A percentile compares a stretch with the other conserved stretches of the same genome.
phyloP scores from a whole-genome alignment of 108 stramenopile genomes.

The Chaetoceros muelleri region DNA sequence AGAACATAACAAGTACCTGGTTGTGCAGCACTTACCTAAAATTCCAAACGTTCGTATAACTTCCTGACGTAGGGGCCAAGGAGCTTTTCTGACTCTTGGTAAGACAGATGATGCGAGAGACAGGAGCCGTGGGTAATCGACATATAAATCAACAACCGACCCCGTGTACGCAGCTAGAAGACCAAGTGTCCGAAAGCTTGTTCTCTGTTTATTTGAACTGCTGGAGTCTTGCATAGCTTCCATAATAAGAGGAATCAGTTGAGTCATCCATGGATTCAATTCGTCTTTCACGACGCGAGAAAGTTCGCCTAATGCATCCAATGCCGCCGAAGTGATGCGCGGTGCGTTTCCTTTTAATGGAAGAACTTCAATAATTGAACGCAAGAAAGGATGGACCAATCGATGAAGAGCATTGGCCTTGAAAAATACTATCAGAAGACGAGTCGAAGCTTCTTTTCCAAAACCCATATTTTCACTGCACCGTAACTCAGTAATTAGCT shows the following conservation, averaged over 20 bases:
- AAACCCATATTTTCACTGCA: slow-evolving; percentile 64
- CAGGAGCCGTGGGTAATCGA: slow-evolving; percentile 85
- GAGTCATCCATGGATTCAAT: slow-evolving; percentile 73
- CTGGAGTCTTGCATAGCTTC: slow-evolving; percentile 84
- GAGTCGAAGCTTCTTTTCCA: slow-evolving; percentile 65
- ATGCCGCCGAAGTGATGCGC: slow-evolving; percentile 66
- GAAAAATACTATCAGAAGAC: slow-evolving; percentile 71
- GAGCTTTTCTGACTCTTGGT: slow-evolving; percentile 62
- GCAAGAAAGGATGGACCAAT: slow-evolving; percentile 62
- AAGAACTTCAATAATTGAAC: slow-evolving; percentile 50
- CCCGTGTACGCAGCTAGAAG: slow-evolving; percentile 87
- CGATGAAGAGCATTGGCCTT: slow-evolving; percentile 57
- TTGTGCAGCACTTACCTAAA: slow-evolving; percentile 33
- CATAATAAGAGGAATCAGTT: slow-evolving; percentile 81
- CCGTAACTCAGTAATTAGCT: slow-evolving; percentile 62
- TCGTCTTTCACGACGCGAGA: slow-evolving; percentile 61
- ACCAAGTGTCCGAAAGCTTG: slow-evolving; percentile 82
- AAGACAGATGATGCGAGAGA: slow-evolving; percentile 69
- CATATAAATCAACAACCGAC: slow-evolving; percentile 85
- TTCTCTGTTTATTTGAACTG: slow-evolving; percentile 73
- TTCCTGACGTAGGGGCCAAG: slow-evolving; percentile 87
- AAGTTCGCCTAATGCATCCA: slow-evolving; percentile 91
- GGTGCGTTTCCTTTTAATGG: slow-evolving; percentile 59
- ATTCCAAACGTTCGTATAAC: slow-evolving; percentile 88
- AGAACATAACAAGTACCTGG: too few relatives aligned